Conservation (phyloP, 768 basidiomycete species). For the Tremella fuciformis region DNA sequence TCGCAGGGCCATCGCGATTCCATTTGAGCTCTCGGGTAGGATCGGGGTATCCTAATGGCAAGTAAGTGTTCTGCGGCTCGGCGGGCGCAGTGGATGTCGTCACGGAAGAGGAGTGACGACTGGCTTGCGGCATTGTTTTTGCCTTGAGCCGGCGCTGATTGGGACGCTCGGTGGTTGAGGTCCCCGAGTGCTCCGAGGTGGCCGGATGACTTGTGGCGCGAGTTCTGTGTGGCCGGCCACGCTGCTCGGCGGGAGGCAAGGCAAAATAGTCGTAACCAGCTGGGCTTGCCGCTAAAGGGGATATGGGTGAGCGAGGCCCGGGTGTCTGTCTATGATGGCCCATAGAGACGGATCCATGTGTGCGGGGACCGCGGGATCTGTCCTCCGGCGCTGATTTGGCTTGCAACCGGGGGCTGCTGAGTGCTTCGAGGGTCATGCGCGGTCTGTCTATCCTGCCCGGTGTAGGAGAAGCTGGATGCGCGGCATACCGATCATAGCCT, state of each 20-base stretch:
- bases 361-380: not conserved
- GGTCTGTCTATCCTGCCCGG: slow-evolving; percentile 5
- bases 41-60: slow-evolving; percentile 32
- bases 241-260: not conserved
- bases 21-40: slow-evolving; percentile 25
- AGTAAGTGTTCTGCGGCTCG: slow-evolving; percentile 14
- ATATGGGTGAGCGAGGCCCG: not conserved
- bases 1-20: slow-evolving; percentile 40
- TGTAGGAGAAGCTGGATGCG: slow-evolving; percentile 32
- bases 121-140: not conserved
- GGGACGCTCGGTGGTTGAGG: too few species aligned
- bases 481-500: slow-evolving; percentile 30
- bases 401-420: not conserved
- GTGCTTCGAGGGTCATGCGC: not conserved
- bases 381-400: not conserved
- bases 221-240: not conserved
- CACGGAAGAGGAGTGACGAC: not conserved
- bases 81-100: not conserved
- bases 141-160: too few species aligned
- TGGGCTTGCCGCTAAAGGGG: not conserved
- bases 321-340: not conserved
- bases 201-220: not conserved
- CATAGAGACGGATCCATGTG: too few species aligned
- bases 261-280: not conserved
- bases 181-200: too few species aligned